These are phyloP conservation scores for Ogataea pilisensis DNA, from an alignment of 805 yeast genomes.

Conservation along the genomic window DNA sequence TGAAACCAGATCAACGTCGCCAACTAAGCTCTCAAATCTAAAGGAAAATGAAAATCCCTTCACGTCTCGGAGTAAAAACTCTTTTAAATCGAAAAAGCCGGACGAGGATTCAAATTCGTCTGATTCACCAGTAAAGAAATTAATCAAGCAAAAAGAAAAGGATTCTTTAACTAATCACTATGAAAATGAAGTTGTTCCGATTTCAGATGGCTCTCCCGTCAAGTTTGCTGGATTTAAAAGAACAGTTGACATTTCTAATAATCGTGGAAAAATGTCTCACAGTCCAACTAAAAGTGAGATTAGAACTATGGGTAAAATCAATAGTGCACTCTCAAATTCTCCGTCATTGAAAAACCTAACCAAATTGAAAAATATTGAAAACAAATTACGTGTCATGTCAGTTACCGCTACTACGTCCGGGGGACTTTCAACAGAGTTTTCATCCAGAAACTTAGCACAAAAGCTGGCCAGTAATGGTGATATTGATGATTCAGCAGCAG, in stretches of 20 bases:
- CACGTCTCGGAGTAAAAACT: constrained; percentile 11
- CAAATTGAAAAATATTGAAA: constrained; percentile 29
- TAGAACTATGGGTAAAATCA: constrained; percentile 30
- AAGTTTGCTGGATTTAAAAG: constrained; percentile 15
- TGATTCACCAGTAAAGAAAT: constrained; percentile 30
- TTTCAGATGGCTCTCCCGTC: constrained; percentile 21
- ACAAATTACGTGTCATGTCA: constrained; percentile 17
- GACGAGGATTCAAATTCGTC: constrained; percentile 7
- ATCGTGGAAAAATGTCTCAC: constrained; percentile 5
- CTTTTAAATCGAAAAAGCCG: too few species aligned
- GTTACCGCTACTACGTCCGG: not conserved
- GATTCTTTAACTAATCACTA: constrained; percentile 26
- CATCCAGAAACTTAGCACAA: constrained; percentile 6
- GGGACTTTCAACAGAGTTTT: constrained; percentile 13
- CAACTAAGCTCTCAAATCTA: constrained; percentile 11
- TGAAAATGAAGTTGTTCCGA: constrained; percentile 22
- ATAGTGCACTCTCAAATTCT: constrained; percentile 31
- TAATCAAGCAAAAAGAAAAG: constrained; percentile 31
- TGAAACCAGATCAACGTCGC: constrained; percentile 8
- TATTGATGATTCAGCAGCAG: constrained; percentile 3
- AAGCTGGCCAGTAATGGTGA: not conserved
- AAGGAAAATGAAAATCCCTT: constrained; percentile 27
- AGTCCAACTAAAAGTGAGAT: constrained; percentile 26
- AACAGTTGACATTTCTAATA: not conserved
- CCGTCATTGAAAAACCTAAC: constrained; percentile 34